A percentile compares a stretch with the other conserved stretches of the same genome.
These are phyloP conservation scores for Boletus tomentosulus DNA, from an alignment of 768 basidiomycete genomes.

Conservation along the genomic window DNA sequence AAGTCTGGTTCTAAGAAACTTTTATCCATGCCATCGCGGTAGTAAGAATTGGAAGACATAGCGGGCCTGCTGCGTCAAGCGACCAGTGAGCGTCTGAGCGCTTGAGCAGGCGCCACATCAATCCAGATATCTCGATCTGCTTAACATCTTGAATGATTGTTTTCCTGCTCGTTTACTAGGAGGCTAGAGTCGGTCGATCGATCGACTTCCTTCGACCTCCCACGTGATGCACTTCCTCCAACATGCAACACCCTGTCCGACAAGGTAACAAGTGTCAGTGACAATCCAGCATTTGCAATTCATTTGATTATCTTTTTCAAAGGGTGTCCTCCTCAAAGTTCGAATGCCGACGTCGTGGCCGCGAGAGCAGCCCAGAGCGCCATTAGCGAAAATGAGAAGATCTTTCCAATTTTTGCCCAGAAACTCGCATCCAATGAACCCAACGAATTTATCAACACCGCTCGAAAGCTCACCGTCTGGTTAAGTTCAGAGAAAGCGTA, in stretches of 20 bases:
- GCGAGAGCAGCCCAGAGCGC: slow-evolving; percentile 20
- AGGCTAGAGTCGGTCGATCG: no score
- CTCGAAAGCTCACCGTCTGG: slow-evolving; percentile 43
- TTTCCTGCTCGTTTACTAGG: no score
- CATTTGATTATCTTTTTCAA: neutral
- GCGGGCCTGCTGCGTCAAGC: no score
- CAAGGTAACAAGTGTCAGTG: slow-evolving; percentile 5
- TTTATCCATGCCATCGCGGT: no score
- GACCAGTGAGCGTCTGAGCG: no score
- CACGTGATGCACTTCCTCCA: slow-evolving; percentile 7
- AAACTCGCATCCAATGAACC: slow-evolving; percentile 31
- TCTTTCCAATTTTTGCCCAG: slow-evolving; percentile 34
- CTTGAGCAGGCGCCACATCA: no score
- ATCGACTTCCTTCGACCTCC: neutral
- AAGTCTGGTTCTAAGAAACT: no score
- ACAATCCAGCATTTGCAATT: neutral
- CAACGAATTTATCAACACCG: slow-evolving; percentile 15
- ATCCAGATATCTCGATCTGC: no score
- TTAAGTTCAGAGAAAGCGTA: slow-evolving; percentile 47
- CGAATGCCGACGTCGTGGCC: slow-evolving; percentile 1
- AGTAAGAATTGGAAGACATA: no score
- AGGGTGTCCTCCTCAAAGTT: slow-evolving; percentile 4
- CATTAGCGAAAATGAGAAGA: slow-evolving; percentile 31
- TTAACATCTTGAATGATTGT: no score
- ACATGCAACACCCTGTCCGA: slow-evolving; percentile 9